Evolutionary conservation across 139 green algal genomes (phyloP), one percentile per base, ranked within the genome.

Genomic region (Eudorina sp.): DNA sequence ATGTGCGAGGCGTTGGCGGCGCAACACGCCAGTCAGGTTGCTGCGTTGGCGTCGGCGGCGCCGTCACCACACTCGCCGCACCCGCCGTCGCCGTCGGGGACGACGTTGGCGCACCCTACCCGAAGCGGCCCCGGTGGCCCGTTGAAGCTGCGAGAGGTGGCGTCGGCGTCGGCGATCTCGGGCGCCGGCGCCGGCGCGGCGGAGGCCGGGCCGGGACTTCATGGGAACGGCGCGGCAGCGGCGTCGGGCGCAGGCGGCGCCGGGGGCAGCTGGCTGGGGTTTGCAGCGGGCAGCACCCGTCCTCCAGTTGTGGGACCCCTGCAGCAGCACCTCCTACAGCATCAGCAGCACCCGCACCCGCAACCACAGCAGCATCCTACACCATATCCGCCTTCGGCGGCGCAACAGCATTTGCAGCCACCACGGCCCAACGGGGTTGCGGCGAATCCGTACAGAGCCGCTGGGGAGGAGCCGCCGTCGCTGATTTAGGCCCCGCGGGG

Each of bases 1-100:
- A 48, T 87, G 62, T 87, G 81, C 34, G 62, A 87, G 60, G 43
- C 62, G n/a, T n/a, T 87, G 16, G 81, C 60, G n/a, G 81, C 45
- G n/a, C 23, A 78, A 31, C 81, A 87, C 64, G 64, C 21, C 8
- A 19, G 23, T 1, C 45, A 23, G 5, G 31, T 87, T 29, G 66
- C n/a, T 19, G n/a, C 43, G 62, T n/a, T 87, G 81, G 9, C 38
- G 60, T 18, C 58, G 27, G 1, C 43, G 46, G 1, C 45, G 73
- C 41, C 40, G 1, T 34, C 70, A n/a, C n/a, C n/a, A n/a, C n/a
- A n/a, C n/a, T n/a, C n/a, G n/a, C n/a, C n/a, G n/a, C n/a, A n/a
- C n/a, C n/a, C n/a, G n/a, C n/a, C n/a, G n/a, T n/a, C n/a, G n/a
- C n/a, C n/a, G n/a, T n/a, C n/a, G n/a, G n/a, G n/a, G n/a, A n/a